These are phyloP conservation scores for Russula olivacea DNA, from an alignment of 768 basidiomycete genomes.

Conservation along the genomic window DNA sequence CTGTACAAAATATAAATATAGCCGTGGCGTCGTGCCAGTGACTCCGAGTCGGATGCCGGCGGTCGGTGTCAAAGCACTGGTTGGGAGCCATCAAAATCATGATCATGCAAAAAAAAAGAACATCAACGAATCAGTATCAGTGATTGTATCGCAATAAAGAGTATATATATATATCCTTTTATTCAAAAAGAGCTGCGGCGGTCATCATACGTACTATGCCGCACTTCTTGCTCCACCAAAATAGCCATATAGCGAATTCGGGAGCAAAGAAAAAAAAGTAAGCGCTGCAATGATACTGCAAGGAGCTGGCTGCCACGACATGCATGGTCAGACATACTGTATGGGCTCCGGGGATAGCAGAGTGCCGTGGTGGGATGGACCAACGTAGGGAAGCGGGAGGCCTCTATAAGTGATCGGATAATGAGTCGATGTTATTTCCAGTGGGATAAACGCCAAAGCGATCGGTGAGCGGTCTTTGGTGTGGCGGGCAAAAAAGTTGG, in stretches of 20 bases:
- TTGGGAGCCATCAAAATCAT: background rate
- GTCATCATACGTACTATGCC: background rate
- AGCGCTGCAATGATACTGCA: background rate
- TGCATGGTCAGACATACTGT: background rate
- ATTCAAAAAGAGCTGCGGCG: background rate
- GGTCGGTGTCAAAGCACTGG: too few species aligned
- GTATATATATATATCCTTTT: background rate
- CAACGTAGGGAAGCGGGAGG: background rate
- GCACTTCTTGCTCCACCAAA: background rate
- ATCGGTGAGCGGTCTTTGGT: background rate
- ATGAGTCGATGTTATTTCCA: background rate
- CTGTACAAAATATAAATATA: too few species aligned
- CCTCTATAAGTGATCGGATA: background rate
- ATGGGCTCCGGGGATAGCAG: background rate
- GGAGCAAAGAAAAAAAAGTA: too few species aligned
- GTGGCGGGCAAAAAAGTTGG: background rate
- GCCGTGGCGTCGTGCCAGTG: too few species aligned
- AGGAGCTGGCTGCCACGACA: background rate
- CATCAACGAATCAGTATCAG: background rate
- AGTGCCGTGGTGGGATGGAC: background rate
- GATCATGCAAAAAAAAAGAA: background rate
- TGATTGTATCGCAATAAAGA: background rate
- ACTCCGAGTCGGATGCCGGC: too few species aligned
- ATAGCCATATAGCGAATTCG: background rate
- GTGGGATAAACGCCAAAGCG: background rate